phyloP scores from a whole-genome alignment of 768 basidiomycete genomes.

The Trametes cubensis region DNA sequence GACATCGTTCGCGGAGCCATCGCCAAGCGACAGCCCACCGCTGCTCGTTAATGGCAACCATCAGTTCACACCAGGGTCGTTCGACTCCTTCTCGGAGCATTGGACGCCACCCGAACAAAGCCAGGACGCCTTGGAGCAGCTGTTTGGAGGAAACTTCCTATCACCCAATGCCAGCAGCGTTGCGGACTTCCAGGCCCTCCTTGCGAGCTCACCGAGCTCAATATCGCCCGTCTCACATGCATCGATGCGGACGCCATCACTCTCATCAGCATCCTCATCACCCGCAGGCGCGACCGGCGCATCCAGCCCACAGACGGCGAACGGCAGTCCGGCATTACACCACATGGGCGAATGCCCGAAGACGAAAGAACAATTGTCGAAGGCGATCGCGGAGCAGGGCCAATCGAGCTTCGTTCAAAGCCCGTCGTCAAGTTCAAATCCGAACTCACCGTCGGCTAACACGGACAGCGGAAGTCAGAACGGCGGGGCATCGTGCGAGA shows the following conservation, averaged over 20 bases:
- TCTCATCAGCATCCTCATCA: constrained; percentile 26
- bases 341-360: constrained; percentile 47
- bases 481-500: constrained; percentile 26
- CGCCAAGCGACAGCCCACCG: constrained; percentile 28
- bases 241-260: constrained; percentile 26
- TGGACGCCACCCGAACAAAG: constrained; percentile 33
- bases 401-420: constrained; percentile 55
- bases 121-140: constrained; percentile 45
- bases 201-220: constrained; percentile 38
- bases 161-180: constrained; percentile 31
- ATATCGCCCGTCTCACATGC: constrained; percentile 63
- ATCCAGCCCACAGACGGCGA: constrained; percentile 24
- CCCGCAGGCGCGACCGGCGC: constrained; percentile 7
- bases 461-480: constrained; percentile 6
- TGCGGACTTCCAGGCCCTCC: constrained; percentile 38
- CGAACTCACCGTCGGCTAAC: constrained; percentile 26
- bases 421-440: constrained; percentile 26
- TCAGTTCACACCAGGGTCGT: constrained; percentile 19
- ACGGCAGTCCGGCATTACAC: constrained; percentile 31
- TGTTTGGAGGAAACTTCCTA: constrained; percentile 47
- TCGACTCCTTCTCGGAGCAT: constrained; percentile 30
- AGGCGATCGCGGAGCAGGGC: constrained; percentile 57
- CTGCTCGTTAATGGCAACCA: constrained; percentile 22
- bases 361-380: constrained; percentile 54
- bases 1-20: constrained; percentile 71